Base-by-base conservation (phyloP, 768 basidiomycete genomes). In the Nevesoporus exiguus region DNA sequence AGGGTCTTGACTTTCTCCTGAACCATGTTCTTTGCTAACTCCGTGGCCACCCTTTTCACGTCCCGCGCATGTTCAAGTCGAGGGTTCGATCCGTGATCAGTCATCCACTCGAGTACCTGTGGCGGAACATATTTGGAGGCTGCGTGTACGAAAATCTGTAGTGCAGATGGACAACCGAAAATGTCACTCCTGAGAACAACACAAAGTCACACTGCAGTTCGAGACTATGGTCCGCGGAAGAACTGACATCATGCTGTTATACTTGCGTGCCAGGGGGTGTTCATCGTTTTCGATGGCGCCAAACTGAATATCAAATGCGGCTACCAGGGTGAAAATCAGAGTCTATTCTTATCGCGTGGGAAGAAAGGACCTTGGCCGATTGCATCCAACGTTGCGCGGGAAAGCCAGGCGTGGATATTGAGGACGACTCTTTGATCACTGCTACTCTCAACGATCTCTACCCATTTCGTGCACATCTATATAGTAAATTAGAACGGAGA, bases 231-330 rank as follows among this genome's bases (percentile, higher is more conserved):
- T 25, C 14, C 15, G 11, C 31, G 29, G n/a, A 19, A 43, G 21
- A 33, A 56, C 65, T 14, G 14, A 65, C 64, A 52, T 0, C 14
- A 61, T 11, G 39, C 54, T 64, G 11, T 44, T 15, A 24, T 56
- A 66, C n/a, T 31, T 44, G 14, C 5, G 55, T 10, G 36, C 42
- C 14, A 65, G 11, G 3, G 59, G 59, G 5, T 64, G 59, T 3
- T 34, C 19, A 36, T 55, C 49, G n/a, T 61, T 42, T 14, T 56
- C 13, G 30, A 63, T 7, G 14, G 53, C 36, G 3, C 71, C 72
- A 36, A 81, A 80, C 25, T 71, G 71, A 57, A 80, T 74, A 50
- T 80, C 80, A 55, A 82, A 82, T 37, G 77, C 79, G 47, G 76
- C 80, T 70, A 29, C n/a, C n/a, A n/a, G n/a, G n/a, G 21, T 25